Evolutionary conservation across 2,329 filamentous ascomycete species (phyloP), one percentile per base, ranked within the genome.

Genomic region (Colletotrichum sp.): DNA sequence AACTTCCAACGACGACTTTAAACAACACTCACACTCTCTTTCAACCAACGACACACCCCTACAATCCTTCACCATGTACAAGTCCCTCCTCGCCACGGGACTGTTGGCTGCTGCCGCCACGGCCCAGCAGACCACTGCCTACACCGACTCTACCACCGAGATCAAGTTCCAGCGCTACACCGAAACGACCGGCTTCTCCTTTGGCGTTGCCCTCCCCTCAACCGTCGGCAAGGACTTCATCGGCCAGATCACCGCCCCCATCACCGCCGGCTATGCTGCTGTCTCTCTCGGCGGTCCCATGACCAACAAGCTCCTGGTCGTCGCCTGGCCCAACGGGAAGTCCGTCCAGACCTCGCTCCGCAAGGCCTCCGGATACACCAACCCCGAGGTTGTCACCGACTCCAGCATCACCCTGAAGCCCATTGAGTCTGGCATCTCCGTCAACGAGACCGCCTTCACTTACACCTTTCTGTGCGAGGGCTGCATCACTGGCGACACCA

Each of bases 401-500:
- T 78, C 65, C 8, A 62, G 80, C 18, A 81, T 85, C 55, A 80
- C 82, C 51, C 77, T 85, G 31, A 76, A 78, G n/a, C 82, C 85
- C n/a, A 88, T 88, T 75, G 78, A 83, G 21, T 84, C 84, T 18
- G 86, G 86, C 9, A 87, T 85, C 16, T 86, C 84, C 70, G 78
- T 86, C 72, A 89, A 88, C 79, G 79, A 77, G 66, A 88, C 86
- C 4, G 84, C 87, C 78, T 84, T 84, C 79, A 83, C 83, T 8
- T 87, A 85, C 76, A 89, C 87, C 12, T 89, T 88, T 79, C 80
- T 88, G 55, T 89, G 87, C 79, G 78, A 79, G 64, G 80, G 80
- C 59, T 86, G 84, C 76, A 78, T 84, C 66, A 80, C 77, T 12
- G 75, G 76, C 6, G 81, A 82, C 69, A 76, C 79, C 1, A 76